Conservation (phyloP, 2,329 filamentous ascomycete genomes). For the Chrysosporium queenslandicum region DNA sequence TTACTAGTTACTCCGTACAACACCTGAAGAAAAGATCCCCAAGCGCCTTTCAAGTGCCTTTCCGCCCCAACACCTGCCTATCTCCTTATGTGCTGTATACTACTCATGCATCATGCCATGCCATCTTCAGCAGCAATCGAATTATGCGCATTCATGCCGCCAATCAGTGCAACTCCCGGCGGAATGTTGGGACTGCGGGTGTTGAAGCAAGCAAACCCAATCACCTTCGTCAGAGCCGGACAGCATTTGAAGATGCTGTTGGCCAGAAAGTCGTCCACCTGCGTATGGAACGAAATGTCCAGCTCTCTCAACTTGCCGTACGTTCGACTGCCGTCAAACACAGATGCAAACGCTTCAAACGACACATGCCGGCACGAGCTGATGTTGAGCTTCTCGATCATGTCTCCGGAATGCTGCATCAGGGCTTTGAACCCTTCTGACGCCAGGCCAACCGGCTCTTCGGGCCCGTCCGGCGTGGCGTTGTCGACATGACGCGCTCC, state of each 20-base stretch:
- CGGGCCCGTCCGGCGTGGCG: constrained; percentile 49
- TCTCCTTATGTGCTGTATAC: too few species aligned
- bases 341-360: constrained; percentile 58
- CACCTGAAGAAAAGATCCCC: too few species aligned
- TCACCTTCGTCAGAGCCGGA: constrained; percentile 44
- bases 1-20: too few species aligned
- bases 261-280: constrained; percentile 38
- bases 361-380: constrained; percentile 76
- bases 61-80: too few species aligned
- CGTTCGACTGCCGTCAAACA: constrained; percentile 48
- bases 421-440: constrained; percentile 66
- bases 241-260: constrained; percentile 39
- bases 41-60: too few species aligned
- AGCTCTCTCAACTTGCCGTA: constrained; percentile 55
- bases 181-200: constrained; percentile 49
- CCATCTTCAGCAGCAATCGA: constrained; percentile 10
- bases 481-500: constrained; percentile 70
- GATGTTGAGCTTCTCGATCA: constrained; percentile 61
- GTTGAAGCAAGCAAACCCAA: constrained; percentile 55
- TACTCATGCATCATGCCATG: not conserved
- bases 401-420: constrained; percentile 69
- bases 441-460: constrained; percentile 58
- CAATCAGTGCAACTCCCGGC: constrained; percentile 49
- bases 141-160: constrained; percentile 46
- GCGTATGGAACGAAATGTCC: constrained; percentile 59